Base-by-base conservation (phyloP, 2,329 filamentous ascomycete species). In the Nothophaeocryptopus gaeumannii region DNA sequence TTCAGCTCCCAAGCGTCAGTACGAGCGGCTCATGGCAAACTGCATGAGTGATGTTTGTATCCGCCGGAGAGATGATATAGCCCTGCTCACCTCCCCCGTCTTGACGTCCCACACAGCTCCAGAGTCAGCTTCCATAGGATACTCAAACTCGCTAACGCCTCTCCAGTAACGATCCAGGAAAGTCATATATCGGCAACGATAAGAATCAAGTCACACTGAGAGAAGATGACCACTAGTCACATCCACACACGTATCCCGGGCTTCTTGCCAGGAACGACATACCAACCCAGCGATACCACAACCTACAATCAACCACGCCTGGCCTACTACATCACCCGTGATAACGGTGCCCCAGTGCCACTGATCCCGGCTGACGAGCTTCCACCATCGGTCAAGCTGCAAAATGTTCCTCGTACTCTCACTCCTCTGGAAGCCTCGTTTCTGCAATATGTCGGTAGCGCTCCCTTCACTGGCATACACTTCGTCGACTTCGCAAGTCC, bases 321-420 rank as follows among this genome's bases (percentile, higher is more conserved):
- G 20, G 59, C 62, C 11, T 72, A 66, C 58, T 73, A 70, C 57
- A 67, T 75, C 46, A 59, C 68, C 40, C 70, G 72, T 16, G 31
- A 20, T 57, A 56, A 26, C 62, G 65, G 66, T 10, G 50, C 56
- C 8, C 59, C 70, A 42, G 65, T 74, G 0, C 72, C 73, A 5
- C 60, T 76, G 3, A 61, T 75, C 11, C 69, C 73, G 13, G 66
- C 64, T 5, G 73, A 76, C 45, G 71, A 74, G 56, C 63, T 76
- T 3, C 71, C 72, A n/a, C 52, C 55, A 43, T 58, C 58, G 0
- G 63, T 72, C 38, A 61, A 65, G n/a, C 61, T 75, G 9, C 58
- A 64, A 29, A 70, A 67, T 8, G 55, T 72, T 5, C 68, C 70
- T 32, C 63, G 65, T 1, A 56, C 64, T 12, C 50, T 75, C 36